Evolutionary conservation across 1,284 basidiomycete species (phyloP).

Genomic region (Cryptococcus sp.): DNA sequence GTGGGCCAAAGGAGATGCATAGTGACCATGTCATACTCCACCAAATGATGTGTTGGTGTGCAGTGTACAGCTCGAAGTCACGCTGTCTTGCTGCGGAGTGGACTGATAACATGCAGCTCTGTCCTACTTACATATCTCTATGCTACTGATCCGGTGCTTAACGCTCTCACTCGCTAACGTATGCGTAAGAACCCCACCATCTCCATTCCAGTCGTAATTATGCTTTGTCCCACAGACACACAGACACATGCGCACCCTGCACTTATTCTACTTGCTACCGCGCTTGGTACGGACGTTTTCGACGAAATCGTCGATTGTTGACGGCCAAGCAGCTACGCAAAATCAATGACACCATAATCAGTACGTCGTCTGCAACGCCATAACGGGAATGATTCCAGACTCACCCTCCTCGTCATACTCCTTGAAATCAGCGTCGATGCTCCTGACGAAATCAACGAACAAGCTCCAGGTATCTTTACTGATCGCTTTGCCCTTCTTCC

Average conservation of each 20-base stretch:
- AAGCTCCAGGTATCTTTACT: constrained; percentile 94
- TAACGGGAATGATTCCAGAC: constrained; percentile 9
- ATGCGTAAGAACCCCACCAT: too few species aligned
- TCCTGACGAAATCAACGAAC: constrained; percentile 66
- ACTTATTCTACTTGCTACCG: not conserved
- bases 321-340: constrained; percentile 52
- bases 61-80: too few species aligned
- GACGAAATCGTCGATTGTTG: constrained; percentile 55
- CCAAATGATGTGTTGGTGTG: too few species aligned
- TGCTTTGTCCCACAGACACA: too few species aligned
- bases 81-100: too few species aligned
- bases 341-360: constrained; percentile 8
- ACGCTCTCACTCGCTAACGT: too few species aligned
- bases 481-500: constrained; percentile 74
- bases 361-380: not conserved
- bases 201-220: too few species aligned
- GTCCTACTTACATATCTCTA: too few species aligned
- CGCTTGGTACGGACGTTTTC: constrained; percentile 39
- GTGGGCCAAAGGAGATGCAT: constrained; percentile 18
- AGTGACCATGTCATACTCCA: too few species aligned
- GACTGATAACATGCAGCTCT: too few species aligned
- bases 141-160: too few species aligned
- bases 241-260: too few species aligned
- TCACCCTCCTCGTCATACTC: constrained; percentile 84
- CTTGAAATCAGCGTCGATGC: constrained; percentile 75